Percentiles rank a stretch among this genome's conserved stretches.
These are phyloP conservation scores for Aspergillus sp. DNA, from an alignment of 2,329 filamentous ascomycete species.

Conservation along the genomic window DNA sequence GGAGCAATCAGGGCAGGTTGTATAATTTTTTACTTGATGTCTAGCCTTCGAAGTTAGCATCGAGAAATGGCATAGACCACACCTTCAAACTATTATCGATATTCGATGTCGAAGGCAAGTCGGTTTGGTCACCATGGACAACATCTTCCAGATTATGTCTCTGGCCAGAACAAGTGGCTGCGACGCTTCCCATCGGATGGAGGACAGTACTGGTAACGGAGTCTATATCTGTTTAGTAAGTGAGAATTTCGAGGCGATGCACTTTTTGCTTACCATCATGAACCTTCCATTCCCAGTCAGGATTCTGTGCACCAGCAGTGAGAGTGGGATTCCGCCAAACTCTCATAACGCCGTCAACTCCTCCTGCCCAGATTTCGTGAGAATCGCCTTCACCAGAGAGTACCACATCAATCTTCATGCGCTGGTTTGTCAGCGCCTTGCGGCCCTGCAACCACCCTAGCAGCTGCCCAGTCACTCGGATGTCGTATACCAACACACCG, in stretches of 20 bases:
- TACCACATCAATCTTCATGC: slow-evolving; percentile 52
- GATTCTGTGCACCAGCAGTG: slow-evolving; percentile 35
- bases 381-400: slow-evolving; percentile 25
- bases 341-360: slow-evolving; percentile 51
- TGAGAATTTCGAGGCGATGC: slow-evolving; percentile 1
- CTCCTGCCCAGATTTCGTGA: slow-evolving; percentile 57
- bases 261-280: slow-evolving; percentile 36
- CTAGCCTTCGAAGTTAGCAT: neutral
- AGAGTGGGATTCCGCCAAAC: slow-evolving; percentile 46
- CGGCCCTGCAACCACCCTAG: slow-evolving; percentile 48
- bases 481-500: slow-evolving; percentile 54
- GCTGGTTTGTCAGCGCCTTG: slow-evolving; percentile 48
- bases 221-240: slow-evolving; percentile 29
- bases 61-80: slow-evolving; percentile 31
- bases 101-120: neutral
- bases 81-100: slow-evolving; percentile 37
- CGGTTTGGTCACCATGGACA: slow-evolving; percentile 7
- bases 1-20: too few species aligned
- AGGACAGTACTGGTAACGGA: slow-evolving; percentile 42
- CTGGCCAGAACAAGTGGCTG: slow-evolving; percentile 49
- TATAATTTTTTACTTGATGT: neutral
- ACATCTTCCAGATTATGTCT: slow-evolving; percentile 19
- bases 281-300: slow-evolving; percentile 39
- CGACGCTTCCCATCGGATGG: slow-evolving; percentile 43
- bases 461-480: slow-evolving; percentile 49